Percentiles rank a stretch among this genome's conserved stretches.
Evolutionary conservation across 495 filamentous ascomycete genomes (phyloP).

Genomic region (Penicillium salamii): DNA sequence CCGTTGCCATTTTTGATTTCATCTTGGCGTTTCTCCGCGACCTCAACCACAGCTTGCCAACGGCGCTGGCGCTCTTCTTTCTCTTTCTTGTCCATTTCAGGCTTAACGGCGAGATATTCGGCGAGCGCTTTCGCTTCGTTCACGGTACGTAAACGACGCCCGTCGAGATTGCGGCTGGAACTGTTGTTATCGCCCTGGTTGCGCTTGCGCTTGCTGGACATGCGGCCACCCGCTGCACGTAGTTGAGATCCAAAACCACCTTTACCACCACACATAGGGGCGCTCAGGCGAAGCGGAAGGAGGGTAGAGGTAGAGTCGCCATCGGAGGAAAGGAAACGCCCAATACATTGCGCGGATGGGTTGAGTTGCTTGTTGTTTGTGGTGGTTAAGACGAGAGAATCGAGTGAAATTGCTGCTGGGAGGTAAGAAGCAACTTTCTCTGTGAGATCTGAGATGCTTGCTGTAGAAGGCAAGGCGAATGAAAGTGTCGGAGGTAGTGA

Average conservation of each 20-base stretch:
- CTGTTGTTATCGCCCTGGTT: slow-evolving; percentile 79
- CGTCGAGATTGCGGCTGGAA: slow-evolving; percentile 90
- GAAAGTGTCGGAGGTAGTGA: slow-evolving; percentile 75
- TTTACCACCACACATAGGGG: slow-evolving; percentile 82
- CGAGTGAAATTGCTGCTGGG: slow-evolving; percentile 47
- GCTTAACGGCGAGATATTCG: slow-evolving; percentile 92
- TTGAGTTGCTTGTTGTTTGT: slow-evolving; percentile 70
- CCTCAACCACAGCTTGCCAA: slow-evolving; percentile 82
- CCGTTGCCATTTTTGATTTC: slow-evolving; percentile 67
- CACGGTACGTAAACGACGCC: slow-evolving; percentile 83
- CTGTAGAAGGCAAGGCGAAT: slow-evolving; percentile 61
- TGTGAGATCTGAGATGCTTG: slow-evolving; percentile 65
- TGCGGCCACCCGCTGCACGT: slow-evolving; percentile 93
- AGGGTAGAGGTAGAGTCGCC: slow-evolving; percentile 56
- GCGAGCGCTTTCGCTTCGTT: slow-evolving; percentile 92
- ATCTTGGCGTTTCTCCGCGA: slow-evolving; percentile 75
- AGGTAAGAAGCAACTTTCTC: slow-evolving; percentile 61
- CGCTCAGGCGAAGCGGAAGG: slow-evolving; percentile 74
- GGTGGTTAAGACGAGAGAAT: slow-evolving; percentile 73
- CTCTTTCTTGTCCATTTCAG: slow-evolving; percentile 92
- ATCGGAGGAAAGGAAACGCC: slow-evolving; percentile 25
- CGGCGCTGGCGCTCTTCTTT: slow-evolving; percentile 75
- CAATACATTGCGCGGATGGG: slow-evolving; percentile 31
- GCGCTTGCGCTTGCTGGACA: slow-evolving; percentile 90
- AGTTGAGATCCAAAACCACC: slow-evolving; percentile 97